These are phyloP conservation scores for Tetrahymena malaccensis DNA, from an alignment of 73 alveolate genomes.

Conservation along the genomic window DNA sequence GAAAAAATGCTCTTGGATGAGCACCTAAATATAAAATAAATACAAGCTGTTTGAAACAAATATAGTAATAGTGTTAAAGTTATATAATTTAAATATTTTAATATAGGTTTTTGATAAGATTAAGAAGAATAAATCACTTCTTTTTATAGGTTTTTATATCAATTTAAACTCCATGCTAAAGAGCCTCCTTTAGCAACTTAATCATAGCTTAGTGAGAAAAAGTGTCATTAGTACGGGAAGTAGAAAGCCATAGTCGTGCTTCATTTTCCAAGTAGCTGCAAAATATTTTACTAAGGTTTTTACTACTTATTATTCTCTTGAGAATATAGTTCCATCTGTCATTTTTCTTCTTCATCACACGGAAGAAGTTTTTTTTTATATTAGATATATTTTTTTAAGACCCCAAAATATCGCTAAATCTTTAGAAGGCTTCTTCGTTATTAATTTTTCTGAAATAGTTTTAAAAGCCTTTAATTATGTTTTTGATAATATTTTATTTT, in stretches of 20 bases:
- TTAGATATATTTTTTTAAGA: not conserved
- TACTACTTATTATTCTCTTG: not conserved
- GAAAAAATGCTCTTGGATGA: too few relatives aligned
- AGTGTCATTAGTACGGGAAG: not conserved
- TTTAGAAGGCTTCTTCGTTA: not conserved
- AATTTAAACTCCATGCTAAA: not conserved
- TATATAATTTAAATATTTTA: too few relatives aligned
- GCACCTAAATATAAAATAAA: too few relatives aligned
- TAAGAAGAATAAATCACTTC: not conserved
- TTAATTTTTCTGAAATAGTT: not conserved
- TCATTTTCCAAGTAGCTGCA: not conserved
- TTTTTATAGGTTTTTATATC: not conserved
- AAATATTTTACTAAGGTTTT: not conserved
- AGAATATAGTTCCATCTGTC: not conserved
- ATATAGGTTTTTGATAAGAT: too few relatives aligned
- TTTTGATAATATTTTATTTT: not conserved
- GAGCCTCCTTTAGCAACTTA: not conserved
- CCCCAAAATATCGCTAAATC: not conserved
- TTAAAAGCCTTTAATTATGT: not conserved
- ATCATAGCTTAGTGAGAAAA: not conserved
- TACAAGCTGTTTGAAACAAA: too few relatives aligned
- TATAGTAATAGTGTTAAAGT: too few relatives aligned
- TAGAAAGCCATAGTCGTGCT: not conserved
- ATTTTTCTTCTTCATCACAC: not conserved
- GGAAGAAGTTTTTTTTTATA: not conserved